These are phyloP conservation scores for Kregervanrija fluxuum DNA, from an alignment of 805 yeast species.

Conservation along the genomic window DNA sequence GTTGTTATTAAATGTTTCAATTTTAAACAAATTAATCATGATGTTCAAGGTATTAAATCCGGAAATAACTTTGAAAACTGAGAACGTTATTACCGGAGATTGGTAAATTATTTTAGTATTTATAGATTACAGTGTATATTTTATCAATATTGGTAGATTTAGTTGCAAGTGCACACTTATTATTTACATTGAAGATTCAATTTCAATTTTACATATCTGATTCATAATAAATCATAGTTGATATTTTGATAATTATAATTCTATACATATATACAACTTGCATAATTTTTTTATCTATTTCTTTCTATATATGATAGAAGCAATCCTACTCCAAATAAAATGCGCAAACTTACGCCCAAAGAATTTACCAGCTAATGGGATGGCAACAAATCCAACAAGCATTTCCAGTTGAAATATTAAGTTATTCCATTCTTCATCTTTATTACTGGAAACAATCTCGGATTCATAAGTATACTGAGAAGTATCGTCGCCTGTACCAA, in stretches of 20 bases:
- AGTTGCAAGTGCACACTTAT: no score
- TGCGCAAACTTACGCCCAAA: slow-evolving; percentile 56
- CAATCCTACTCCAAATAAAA: slow-evolving; percentile 25
- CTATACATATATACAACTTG: slow-evolving; percentile 4
- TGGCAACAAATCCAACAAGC: slow-evolving; percentile 49
- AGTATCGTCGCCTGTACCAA: slow-evolving; percentile 10
- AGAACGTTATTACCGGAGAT: slow-evolving; percentile 2
- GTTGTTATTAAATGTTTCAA: slow-evolving; percentile 22
- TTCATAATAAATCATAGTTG: no score
- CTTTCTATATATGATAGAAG: slow-evolving; percentile 12
- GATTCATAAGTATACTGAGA: slow-evolving; percentile 28
- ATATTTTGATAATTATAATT: neutral
- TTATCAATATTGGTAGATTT: no score
- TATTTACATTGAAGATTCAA: no score
- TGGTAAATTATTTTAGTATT: neutral
- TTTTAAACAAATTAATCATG: slow-evolving; percentile 23
- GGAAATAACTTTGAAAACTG: slow-evolving; percentile 7
- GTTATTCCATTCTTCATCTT: slow-evolving; percentile 72
- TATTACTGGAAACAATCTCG: slow-evolving; percentile 26
- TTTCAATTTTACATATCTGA: no score
- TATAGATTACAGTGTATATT: no score
- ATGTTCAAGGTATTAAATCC: slow-evolving; percentile 21
- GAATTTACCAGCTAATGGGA: slow-evolving; percentile 62
- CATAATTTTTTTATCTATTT: neutral
- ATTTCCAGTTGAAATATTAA: slow-evolving; percentile 51